Percentiles rank a stretch among this genome's conserved stretches.
These are phyloP conservation scores for Aureobasidium subglaciale DNA, from an alignment of 2,329 filamentous ascomycete species.

Conservation along the genomic window DNA sequence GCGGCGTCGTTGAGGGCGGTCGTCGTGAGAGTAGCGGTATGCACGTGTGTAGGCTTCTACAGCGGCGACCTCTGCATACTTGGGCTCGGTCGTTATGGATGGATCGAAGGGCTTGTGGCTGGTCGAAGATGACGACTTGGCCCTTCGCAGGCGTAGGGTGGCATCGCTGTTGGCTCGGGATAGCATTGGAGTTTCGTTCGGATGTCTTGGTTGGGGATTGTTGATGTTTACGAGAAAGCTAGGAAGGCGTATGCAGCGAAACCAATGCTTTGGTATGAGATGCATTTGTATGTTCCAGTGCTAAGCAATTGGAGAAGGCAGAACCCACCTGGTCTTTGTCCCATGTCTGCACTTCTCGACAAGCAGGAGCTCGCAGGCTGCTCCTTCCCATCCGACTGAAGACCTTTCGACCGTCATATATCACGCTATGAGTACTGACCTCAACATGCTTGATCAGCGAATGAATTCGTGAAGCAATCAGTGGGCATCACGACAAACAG, in stretches of 20 bases:
- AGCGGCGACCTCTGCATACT: conserved; percentile 57
- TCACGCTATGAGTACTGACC: no score
- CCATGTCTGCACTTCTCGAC: background rate
- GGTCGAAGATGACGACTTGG: conserved; percentile 28
- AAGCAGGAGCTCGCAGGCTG: background rate
- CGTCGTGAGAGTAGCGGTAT: conserved; percentile 21
- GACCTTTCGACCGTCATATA: background rate
- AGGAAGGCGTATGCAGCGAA: conserved; percentile 12
- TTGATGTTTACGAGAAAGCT: conserved; percentile 8
- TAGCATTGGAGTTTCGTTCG: conserved; percentile 22
- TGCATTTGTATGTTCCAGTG: conserved; percentile 4
- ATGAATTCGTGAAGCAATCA: background rate
- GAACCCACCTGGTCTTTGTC: background rate
- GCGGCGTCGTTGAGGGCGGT: background rate
- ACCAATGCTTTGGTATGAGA: conserved; percentile 16
- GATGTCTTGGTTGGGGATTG: background rate
- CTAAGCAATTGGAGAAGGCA: background rate
- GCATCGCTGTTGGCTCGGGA: conserved; percentile 28
- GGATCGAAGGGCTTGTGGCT: conserved; percentile 39
- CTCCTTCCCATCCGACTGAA: background rate
- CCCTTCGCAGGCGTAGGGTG: conserved; percentile 25
- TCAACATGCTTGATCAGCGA: no score
- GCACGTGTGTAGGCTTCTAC: conserved; percentile 52
- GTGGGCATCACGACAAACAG: no score
- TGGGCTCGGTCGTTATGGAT: conserved; percentile 34